Evolutionary conservation across 1,284 basidiomycete species (phyloP).

Genomic region (Melampsora americana): DNA sequence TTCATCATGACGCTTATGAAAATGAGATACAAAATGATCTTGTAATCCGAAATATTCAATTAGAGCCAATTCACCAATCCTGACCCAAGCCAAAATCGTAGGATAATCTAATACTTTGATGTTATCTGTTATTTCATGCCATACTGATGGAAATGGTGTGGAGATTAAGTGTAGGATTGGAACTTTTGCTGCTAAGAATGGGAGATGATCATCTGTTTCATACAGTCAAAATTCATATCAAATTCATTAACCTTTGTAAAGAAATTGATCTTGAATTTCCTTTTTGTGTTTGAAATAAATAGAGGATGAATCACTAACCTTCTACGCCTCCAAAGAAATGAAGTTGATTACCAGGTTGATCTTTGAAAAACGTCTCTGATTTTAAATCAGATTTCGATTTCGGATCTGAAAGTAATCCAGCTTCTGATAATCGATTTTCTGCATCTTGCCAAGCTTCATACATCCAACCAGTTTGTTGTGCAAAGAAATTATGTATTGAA

Average conservation of each 20-base stretch:
- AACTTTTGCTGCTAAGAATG: conserved; percentile 80
- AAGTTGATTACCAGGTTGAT: not conserved
- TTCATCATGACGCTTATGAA: too few species aligned
- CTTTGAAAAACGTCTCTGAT: conserved; percentile 2
- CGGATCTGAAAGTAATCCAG: conserved; percentile 44
- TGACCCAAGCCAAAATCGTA: conserved; percentile 83
- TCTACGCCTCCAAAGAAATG: not conserved
- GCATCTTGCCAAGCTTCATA: conserved; percentile 69
- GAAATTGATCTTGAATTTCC: not conserved
- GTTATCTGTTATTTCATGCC: conserved; percentile 85
- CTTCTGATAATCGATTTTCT: conserved; percentile 60
- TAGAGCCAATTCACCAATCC: conserved; percentile 80
- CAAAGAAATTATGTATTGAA: conserved; percentile 70
- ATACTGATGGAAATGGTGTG: conserved; percentile 81
- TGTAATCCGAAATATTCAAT: conserved; percentile 79
- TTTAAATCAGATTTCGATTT: not conserved
- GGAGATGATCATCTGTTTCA: conserved; percentile 91
- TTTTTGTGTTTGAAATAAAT: not conserved
- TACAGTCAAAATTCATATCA: too few species aligned
- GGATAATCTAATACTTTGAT: conserved; percentile 76
- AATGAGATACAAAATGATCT: conserved; percentile 6
- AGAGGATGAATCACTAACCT: conserved; percentile 3
- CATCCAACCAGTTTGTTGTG: conserved; percentile 80
- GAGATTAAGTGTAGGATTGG: conserved; percentile 86
- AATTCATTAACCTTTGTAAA: not conserved